Percentiles rank a stretch among this genome's conserved stretches.
These are phyloP conservation scores for Wickerhamiella spandovensis DNA, from an alignment of 805 yeast species.

Conservation along the genomic window DNA sequence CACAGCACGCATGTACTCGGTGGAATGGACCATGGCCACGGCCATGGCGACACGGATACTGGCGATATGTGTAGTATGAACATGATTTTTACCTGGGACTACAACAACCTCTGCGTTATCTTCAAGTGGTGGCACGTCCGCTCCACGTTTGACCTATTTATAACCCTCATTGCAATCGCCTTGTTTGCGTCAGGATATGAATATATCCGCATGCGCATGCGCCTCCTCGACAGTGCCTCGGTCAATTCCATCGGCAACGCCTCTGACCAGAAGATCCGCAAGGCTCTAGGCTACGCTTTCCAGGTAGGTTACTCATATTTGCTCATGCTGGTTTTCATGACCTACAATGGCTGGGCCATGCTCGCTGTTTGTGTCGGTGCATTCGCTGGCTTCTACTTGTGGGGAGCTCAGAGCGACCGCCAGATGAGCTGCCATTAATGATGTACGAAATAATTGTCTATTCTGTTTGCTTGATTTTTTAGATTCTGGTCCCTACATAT, in stretches of 20 bases:
- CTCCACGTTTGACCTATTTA: slow-evolving; percentile 35
- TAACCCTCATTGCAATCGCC: slow-evolving; percentile 38
- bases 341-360: slow-evolving; percentile 77
- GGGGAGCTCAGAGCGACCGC: slow-evolving; percentile 28
- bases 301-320: slow-evolving; percentile 25
- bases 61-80: slow-evolving; percentile 15
- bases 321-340: slow-evolving; percentile 75
- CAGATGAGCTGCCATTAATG: slow-evolving; percentile 18
- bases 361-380: slow-evolving; percentile 61
- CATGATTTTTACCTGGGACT: slow-evolving; percentile 73
- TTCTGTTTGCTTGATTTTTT: too few relatives aligned
- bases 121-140: slow-evolving; percentile 72
- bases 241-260: slow-evolving; percentile 1
- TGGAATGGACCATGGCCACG: slow-evolving; percentile 9
- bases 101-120: slow-evolving; percentile 57
- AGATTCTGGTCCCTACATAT: too few relatives aligned
- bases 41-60: slow-evolving; percentile 10
- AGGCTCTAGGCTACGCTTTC: slow-evolving; percentile 16
- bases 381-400: slow-evolving; percentile 48
- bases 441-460: not conserved
- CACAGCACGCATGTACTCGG: slow-evolving; percentile 7
- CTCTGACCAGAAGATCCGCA: slow-evolving; percentile 4
- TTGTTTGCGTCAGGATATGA: slow-evolving; percentile 48
- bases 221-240: slow-evolving; percentile 12
- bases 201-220: slow-evolving; percentile 29